Base-by-base conservation (phyloP, 1,139 yeast genomes). In the Pichia sp. region DNA sequence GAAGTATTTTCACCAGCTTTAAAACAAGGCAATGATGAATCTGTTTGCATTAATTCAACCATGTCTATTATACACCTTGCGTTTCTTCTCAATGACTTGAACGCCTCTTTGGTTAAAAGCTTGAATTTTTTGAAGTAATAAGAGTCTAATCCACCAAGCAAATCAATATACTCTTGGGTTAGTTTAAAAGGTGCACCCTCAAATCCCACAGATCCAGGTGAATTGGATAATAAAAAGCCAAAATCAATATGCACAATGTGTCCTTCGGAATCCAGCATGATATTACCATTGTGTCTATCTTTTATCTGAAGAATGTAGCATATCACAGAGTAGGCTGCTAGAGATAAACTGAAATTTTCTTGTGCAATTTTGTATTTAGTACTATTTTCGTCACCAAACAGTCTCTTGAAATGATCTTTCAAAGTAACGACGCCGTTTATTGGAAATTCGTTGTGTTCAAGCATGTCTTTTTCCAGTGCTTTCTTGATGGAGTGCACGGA, bases 101-200 rank as follows among this genome's bases (percentile, higher is more conserved):
- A 93, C 13, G 95, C 86, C 11, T 79, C 77, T 62, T 87, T 87
- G 64, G 90, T 79, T 26, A 88, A 66, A 6, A 73, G 68, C 45
- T 80, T 80, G 71, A 88, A 93, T 50, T 75, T 75, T 47, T 71
- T 67, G 70, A 80, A 93, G 50, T 77, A 73, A 19, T 75, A 78
- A 16, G 89, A 79, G 1, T 82, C 85, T 0, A 75, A 56, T 0
- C 98, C 98, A 5, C 96, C 99, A 63, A 93, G 70, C 4, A 93
- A 70, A 45, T 92, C 97, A 26, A 90, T 81, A 64, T 93, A 93
- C 65, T 93, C 99, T 57, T 77, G 76, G 0, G 98, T 90, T 16
- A 93, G 74, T 67, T 93, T 93, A 76, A 93, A 93, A 1, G 99
- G 97, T 0, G 98, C 97, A 1, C 97, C 95, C 67, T 93, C 99